Percentiles rank a stretch among this genome's conserved stretches.
These are phyloP conservation scores for Citrullus colocynthis DNA, from an alignment of 306 rosid genomes.

Conservation along the genomic window DNA sequence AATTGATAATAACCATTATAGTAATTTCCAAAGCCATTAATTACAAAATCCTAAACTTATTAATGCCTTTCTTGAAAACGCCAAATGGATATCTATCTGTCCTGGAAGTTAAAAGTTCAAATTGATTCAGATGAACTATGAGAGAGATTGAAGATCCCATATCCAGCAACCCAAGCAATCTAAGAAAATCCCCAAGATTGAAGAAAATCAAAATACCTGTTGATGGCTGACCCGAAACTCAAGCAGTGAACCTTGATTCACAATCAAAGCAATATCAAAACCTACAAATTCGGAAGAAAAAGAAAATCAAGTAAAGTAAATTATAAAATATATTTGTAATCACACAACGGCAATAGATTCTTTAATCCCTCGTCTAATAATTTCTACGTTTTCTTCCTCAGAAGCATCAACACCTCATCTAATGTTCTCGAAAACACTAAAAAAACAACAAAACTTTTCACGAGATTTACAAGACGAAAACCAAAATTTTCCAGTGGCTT, in stretches of 20 bases:
- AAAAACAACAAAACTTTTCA: background rate
- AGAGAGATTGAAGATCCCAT: slow-evolving; percentile 15
- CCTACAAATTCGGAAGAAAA: slow-evolving; percentile 2
- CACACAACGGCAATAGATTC: slow-evolving; percentile 2
- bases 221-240: slow-evolving; percentile 20
- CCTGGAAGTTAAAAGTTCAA: slow-evolving; percentile 19
- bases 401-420: background rate
- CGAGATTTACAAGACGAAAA: background rate
- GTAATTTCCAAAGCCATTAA: slow-evolving; percentile 3
- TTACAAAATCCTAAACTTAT: slow-evolving; percentile 4
- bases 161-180: slow-evolving; percentile 18
- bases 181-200: slow-evolving; percentile 23
- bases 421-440: background rate
- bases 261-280: slow-evolving; percentile 16
- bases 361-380: background rate
- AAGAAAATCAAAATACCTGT: slow-evolving; percentile 12
- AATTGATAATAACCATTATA: slow-evolving; percentile 3
- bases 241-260: slow-evolving; percentile 15
- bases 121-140: slow-evolving; percentile 20
- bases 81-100: slow-evolving; percentile 19
- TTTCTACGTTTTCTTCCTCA: background rate
- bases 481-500: slow-evolving; percentile 1
- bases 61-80: slow-evolving; percentile 7
- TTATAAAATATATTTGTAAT: slow-evolving; percentile 8
- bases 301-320: slow-evolving; percentile 9